Base-by-base conservation (phyloP, 352 stramenopile species). In the Globisporangium mamillatum region DNA sequence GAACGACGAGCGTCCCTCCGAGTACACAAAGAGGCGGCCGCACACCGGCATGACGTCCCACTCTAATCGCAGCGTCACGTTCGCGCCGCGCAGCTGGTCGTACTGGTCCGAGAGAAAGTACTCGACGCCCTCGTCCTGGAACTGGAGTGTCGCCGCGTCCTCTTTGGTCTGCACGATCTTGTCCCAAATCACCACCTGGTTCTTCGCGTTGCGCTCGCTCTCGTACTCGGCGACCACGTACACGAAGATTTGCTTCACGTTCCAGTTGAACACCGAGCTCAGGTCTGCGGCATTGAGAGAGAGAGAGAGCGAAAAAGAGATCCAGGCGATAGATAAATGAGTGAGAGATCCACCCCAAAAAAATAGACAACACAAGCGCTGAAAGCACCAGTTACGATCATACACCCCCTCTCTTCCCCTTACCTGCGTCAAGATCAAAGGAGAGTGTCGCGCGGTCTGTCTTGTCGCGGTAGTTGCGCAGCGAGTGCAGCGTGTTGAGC, bases 251-350 rank as follows among this genome's bases (percentile, higher is more conserved):
- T 94, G 86, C 82, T 94, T 96, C 36, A 93, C 87, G 74, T 96
- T 96, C 88, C 88, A 96, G 72, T 96, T 96, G 81, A 96, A 96
- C 29, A 94, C 87, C 27, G 87, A 93, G 73, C 82, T 89, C 63
- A 95, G 61, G 22, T 95, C 88, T 90, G 54, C 18, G 7, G 44
- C 20, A 58, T 32, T 32, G 3, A 63, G 18, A 72, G 20, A 1
- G 4, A 66, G 32, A 18, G 27, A 66, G 9, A 52, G 10, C 0
- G 18, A 18, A 12, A 57, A 8, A 56, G 50, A 57, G 4, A 25
- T 34, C 22, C 52, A n/a, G 22, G 29, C 20, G 32, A 1, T 16
- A 55, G 27, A 29, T 29, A 29, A 29, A 29, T 29, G 27, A 22
- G 29, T 29, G n/a, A 27, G 10, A 4, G 1, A 55, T 29, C n/a